Evolutionary conservation across 108 stramenopile species (phyloP).

Genomic region (Skeletonema marinoi): DNA sequence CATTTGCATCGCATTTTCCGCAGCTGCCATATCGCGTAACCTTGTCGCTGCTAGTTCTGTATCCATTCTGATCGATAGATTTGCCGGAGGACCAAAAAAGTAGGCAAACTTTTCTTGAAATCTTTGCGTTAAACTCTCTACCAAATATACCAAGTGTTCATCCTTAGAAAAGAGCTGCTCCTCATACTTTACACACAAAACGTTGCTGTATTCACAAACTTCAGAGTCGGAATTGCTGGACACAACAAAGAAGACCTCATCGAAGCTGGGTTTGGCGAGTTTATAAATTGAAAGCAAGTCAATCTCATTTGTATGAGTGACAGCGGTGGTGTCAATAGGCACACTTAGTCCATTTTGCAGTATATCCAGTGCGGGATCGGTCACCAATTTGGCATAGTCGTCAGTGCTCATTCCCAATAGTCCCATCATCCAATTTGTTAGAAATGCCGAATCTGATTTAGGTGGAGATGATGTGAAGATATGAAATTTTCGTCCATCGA

Average conservation of each 20-base stretch:
- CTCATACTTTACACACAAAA: neutral
- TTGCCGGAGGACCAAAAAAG: slow-evolving; percentile 1
- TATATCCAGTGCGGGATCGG: slow-evolving; percentile 1
- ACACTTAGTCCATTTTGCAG: slow-evolving; percentile 5
- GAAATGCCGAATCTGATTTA: slow-evolving; percentile 14
- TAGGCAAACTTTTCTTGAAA: slow-evolving; percentile 10
- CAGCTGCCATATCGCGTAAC: slow-evolving; percentile 6
- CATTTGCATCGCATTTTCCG: slow-evolving; percentile 6
- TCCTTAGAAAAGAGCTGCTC: neutral
- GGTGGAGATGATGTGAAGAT: slow-evolving; percentile 15
- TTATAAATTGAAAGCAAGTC: slow-evolving; percentile 13
- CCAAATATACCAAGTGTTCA: neutral
- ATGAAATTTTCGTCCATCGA: slow-evolving; percentile 9
- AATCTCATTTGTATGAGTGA: slow-evolving; percentile 12
- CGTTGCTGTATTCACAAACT: slow-evolving; percentile 19
- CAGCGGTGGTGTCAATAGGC: slow-evolving; percentile 12
- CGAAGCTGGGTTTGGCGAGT: slow-evolving; percentile 16
- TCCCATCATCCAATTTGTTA: slow-evolving; percentile 28
- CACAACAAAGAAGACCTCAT: slow-evolving; percentile 20
- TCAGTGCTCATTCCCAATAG: slow-evolving; percentile 6
- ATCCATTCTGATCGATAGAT: neutral
- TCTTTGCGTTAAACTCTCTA: neutral
- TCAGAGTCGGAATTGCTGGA: neutral
- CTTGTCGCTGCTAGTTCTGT: neutral
- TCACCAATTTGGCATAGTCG: neutral